Evolutionary conservation across 176 grass and related monocot species (phyloP), one percentile per base, ranked within the genome.

Genomic region (Coix lacrymajobi): DNA sequence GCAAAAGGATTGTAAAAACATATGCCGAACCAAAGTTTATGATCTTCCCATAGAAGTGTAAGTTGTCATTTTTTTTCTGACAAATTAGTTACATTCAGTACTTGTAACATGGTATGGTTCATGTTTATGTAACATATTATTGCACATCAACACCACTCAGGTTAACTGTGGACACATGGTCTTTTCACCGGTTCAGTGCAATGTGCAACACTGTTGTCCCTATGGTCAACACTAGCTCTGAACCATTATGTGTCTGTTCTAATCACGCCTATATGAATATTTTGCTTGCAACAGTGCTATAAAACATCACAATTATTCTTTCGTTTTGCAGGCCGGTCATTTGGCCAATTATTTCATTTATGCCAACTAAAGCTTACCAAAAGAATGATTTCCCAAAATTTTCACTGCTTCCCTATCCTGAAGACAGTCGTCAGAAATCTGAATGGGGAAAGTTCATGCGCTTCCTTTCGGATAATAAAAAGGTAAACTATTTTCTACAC

Each of bases 361-460:
- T 71, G 61, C 66, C 84, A 84, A 74, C 33, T 66, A 69, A 88
- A 57, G 19, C 13, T 43, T 81, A 60, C 74, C 17, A 58, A 39
- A 41, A 79, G 38, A 69, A 26, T 58, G 38, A 43, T 66, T 86
- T 94, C 17, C 87, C 71, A 37, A 63, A 84, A 74, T 90, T 86
- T 67, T 84, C 26, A 20, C 72, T 97, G 71, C 12, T 77, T 77
- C 94, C 94, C 52, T 46, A 84, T 56, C 94, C 94, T 1, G 87
- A 92, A 78, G 85, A 94, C 49, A 20, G 11, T 6, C 45, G 37
- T 8, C 89, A 97, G 79, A 62, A 69, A n/a, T 41, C 7, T 65
- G 94, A 97, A 78, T 90, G 94, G 94, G 79, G 66, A 41, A 75
- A 2, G 22, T 97, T 97, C 71, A 78, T 86, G 61, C 38, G 40